Evolutionary conservation across 805 yeast genomes (phyloP), one percentile per base, ranked within the genome.

Genomic region (Candida tammaniensis): DNA sequence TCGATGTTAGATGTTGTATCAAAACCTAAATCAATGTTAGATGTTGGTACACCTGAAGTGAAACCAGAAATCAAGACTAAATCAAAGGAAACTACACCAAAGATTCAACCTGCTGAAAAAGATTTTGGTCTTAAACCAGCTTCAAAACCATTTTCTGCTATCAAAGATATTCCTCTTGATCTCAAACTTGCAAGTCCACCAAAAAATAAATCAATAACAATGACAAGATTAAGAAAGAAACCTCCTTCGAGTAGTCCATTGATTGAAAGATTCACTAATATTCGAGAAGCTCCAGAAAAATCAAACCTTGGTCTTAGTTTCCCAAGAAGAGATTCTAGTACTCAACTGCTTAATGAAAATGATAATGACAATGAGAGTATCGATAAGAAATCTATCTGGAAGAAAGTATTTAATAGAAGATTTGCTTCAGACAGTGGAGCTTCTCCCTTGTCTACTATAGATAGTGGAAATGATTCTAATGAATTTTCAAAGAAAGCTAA

Each of bases 211-310:
- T 13, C 33, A 18, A 16, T 12, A 10, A 18, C 31, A 5, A n/a
- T 31, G 3, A 17, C 33, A 7, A 31, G 19, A 30, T 27, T 29
- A 11, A 36, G 27, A 12, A 39, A 39, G 18, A 38, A 38, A 18
- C 39, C 42, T 12, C 43, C 39, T 5, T 31, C 43, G 14, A 22
- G 27, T n/a, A 35, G 42, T 35, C 39, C 38, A 17, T 34, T 35
- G 18, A 25, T 34, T 22, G 37, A 34, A 30, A 27, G 25, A 15
- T 34, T 33, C n/a, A 32, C 20, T n/a, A 32, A 26, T 15, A 32
- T n/a, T 15, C 36, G 31, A 8, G 28, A 17, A 18, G 15, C 16
- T 5, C 23, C 17, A 12, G 32, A 12, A 5, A 13, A 9, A 4
- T n/a, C 28, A 10, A 3, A n/a, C n/a, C n/a, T n/a, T n/a, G n/a